Percentiles rank a stretch among this genome's conserved stretches.
These are phyloP conservation scores for Globisporangium cederbergense DNA, from an alignment of 352 stramenopile species.

Conservation along the genomic window DNA sequence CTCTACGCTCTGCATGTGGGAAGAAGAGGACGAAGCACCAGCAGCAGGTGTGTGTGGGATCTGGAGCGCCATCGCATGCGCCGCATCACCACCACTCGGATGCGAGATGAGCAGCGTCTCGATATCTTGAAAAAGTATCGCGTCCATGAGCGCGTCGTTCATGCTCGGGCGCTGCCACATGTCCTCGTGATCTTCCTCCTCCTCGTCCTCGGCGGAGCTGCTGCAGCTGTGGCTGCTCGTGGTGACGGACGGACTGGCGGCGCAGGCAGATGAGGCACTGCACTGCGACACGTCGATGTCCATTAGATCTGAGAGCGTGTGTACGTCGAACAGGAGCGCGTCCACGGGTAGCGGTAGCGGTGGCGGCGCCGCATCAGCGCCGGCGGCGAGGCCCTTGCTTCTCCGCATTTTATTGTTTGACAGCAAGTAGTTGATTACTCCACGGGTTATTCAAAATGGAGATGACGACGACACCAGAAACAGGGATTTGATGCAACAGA, in stretches of 20 bases:
- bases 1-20: not conserved
- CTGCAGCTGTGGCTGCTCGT: not conserved
- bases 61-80: not conserved
- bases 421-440: not conserved
- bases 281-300: slow-evolving; percentile 2
- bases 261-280: not conserved
- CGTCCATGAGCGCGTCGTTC: slow-evolving; percentile 13
- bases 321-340: slow-evolving; percentile 9
- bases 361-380: not conserved
- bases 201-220: not conserved
- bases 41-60: not conserved
- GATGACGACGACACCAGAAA: not conserved
- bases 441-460: not conserved
- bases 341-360: not conserved
- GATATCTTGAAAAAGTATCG: slow-evolving; percentile 19
- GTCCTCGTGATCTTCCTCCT: slow-evolving; percentile 2
- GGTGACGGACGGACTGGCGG: not conserved
- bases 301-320: slow-evolving; percentile 14
- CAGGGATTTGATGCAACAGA: no score
- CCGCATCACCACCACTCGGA: not conserved
- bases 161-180: not conserved
- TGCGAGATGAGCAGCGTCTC: slow-evolving; percentile 11
- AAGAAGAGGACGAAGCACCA: not conserved
- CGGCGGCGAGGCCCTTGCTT: not conserved
- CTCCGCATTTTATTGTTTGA: not conserved